phyloP scores from a whole-genome alignment of 768 basidiomycete species.

The Boletus huronensis region DNA sequence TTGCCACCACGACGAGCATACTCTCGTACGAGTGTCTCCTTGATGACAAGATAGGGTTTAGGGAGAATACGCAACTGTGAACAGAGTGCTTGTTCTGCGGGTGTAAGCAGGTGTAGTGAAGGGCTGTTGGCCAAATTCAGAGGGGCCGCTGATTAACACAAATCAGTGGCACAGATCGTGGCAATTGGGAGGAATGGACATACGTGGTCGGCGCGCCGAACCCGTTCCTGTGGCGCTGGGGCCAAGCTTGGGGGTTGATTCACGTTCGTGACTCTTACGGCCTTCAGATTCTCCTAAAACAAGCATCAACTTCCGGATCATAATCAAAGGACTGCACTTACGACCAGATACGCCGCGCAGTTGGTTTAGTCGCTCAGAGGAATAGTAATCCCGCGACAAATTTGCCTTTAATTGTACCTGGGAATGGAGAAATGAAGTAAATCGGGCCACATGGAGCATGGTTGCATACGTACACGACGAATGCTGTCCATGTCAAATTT shows the following conservation, averaged over 20 bases:
- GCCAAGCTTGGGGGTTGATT: conserved; percentile 50
- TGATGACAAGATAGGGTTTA: conserved; percentile 93
- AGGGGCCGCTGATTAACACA: conserved; percentile 43
- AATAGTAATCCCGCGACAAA: conserved; percentile 52
- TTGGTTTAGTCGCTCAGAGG: conserved; percentile 49
- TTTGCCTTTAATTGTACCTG: conserved; percentile 64
- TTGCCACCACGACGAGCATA: conserved; percentile 87
- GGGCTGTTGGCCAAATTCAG: conserved; percentile 90
- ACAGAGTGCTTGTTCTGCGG: conserved; percentile 85
- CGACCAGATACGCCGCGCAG: conserved; percentile 47
- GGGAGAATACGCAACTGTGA: conserved; percentile 88
- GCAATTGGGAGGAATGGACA: conserved; percentile 12
- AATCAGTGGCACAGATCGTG: neutral
- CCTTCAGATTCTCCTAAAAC: conserved; percentile 44
- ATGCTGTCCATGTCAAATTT: conserved; percentile 76
- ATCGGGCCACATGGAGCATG: neutral
- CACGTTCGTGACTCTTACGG: conserved; percentile 58
- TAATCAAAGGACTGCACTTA: conserved; percentile 38
- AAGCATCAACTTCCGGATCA: neutral
- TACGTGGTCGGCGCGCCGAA: conserved; percentile 43
- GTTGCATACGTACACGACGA: conserved; percentile 55
- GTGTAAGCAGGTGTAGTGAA: conserved; percentile 84
- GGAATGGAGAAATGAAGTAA: neutral
- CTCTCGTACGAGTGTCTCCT: conserved; percentile 91
- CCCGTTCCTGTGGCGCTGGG: conserved; percentile 34